Conservation (phyloP, 768 basidiomycete species). For the Russula griseocarnosa region DNA sequence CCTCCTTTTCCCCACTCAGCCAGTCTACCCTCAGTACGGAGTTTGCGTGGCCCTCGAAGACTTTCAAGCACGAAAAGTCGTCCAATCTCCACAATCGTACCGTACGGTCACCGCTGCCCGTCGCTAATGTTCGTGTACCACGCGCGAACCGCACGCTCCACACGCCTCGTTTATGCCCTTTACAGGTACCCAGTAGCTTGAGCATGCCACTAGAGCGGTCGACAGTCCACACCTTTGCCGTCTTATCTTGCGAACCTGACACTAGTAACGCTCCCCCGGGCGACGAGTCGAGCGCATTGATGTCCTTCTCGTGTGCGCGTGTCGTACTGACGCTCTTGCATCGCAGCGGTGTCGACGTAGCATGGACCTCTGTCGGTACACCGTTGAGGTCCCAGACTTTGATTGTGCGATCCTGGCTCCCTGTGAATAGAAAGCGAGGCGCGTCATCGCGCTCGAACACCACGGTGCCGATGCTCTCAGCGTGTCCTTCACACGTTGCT, state of each 20-base stretch:
- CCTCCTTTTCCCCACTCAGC: slow-evolving; percentile 58
- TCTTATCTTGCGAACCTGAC: slow-evolving; percentile 94
- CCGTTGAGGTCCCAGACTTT: slow-evolving; percentile 95
- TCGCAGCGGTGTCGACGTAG: slow-evolving; percentile 38
- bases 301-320: slow-evolving; percentile 97
- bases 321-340: slow-evolving; percentile 79
- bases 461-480: slow-evolving; percentile 89
- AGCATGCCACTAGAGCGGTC: slow-evolving; percentile 61
- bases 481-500: slow-evolving; percentile 87
- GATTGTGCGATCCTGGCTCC: slow-evolving; percentile 94
- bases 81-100: slow-evolving; percentile 92
- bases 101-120: slow-evolving; percentile 93
- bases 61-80: slow-evolving; percentile 90
- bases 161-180: slow-evolving; percentile 94
- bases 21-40: slow-evolving; percentile 94
- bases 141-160: slow-evolving; percentile 91
- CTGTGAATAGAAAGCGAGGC: slow-evolving; percentile 78
- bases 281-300: slow-evolving; percentile 91
- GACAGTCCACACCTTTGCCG: slow-evolving; percentile 85
- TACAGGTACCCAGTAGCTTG: slow-evolving; percentile 77
- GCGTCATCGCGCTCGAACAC: slow-evolving; percentile 63
- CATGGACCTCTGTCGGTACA: slow-evolving; percentile 38
- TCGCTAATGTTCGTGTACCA: slow-evolving; percentile 80
- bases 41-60: slow-evolving; percentile 97
- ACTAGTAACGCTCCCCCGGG: slow-evolving; percentile 86